Conservation (phyloP, 2,329 filamentous ascomycete species). For the Aspergillus carbonarius region DNA sequence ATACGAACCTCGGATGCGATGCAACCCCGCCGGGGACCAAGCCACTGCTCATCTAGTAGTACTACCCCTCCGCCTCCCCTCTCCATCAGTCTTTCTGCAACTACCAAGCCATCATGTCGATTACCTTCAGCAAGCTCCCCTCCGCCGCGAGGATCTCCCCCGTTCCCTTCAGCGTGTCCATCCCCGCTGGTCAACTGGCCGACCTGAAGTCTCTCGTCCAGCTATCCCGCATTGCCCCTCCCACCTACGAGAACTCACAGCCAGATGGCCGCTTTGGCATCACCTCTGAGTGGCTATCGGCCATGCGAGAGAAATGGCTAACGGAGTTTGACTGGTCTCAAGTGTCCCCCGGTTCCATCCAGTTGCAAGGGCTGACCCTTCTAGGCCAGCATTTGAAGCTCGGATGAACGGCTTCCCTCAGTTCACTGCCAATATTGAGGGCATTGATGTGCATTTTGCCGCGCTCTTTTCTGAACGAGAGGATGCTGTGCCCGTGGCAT, state of each 20-base stretch:
- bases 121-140: conserved; percentile 33
- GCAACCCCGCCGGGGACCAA: not conserved
- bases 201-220: conserved; percentile 50
- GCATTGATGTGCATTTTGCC: conserved; percentile 49
- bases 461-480: conserved; percentile 49
- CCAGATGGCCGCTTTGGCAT: conserved; percentile 47
- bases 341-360: conserved; percentile 8
- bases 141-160: conserved; percentile 36
- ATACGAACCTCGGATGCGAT: not conserved
- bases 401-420: conserved; percentile 54
- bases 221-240: conserved; percentile 50
- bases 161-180: conserved; percentile 44
- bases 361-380: conserved; percentile 10
- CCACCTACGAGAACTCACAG: conserved; percentile 51
- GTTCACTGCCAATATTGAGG: conserved; percentile 46
- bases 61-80: not conserved
- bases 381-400: conserved; percentile 35
- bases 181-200: conserved; percentile 46
- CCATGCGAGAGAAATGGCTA: conserved; percentile 46
- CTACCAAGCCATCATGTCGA: conserved; percentile 17
- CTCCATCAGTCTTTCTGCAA: not conserved
- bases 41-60: no score
- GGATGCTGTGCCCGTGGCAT: conserved; percentile 49
- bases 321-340: conserved; percentile 50
- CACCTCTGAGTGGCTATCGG: conserved; percentile 47